phyloP scores from a whole-genome alignment of 2,329 filamentous ascomycete species.

The Diaporthe velutina region DNA sequence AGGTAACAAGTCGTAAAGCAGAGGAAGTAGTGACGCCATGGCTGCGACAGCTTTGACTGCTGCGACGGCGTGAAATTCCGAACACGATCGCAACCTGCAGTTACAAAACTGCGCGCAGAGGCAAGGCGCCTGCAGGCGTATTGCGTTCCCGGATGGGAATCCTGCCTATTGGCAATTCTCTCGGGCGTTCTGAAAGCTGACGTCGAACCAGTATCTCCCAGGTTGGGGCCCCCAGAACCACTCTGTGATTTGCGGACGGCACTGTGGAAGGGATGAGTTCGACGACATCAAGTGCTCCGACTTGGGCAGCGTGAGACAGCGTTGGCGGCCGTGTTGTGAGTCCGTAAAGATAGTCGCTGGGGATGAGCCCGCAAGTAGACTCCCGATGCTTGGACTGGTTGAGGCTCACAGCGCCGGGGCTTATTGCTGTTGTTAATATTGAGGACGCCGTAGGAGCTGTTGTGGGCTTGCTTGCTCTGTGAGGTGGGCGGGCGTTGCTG shows the following conservation, averaged over 20 bases:
- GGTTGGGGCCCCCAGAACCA: neutral
- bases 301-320: neutral
- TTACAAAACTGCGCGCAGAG: neutral
- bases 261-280: neutral
- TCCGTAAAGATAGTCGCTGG: neutral
- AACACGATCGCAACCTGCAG: neutral
- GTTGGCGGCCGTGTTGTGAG: neutral
- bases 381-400: too few relatives aligned
- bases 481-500: too few relatives aligned
- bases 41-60: neutral
- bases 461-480: too few relatives aligned
- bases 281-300: neutral
- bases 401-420: neutral
- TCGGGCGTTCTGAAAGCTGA: too few relatives aligned
- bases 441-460: neutral
- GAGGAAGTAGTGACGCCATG: constrained; percentile 67
- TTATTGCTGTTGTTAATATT: neutral
- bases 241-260: neutral
- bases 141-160: neutral
- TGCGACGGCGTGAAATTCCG: neutral
- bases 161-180: neutral
- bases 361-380: too few relatives aligned
- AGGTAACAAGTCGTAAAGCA: constrained; percentile 69
- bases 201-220: neutral
- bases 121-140: neutral